Evolutionary conservation across 495 filamentous ascomycete genomes (phyloP).

Genomic region (Neurospora sp.): DNA sequence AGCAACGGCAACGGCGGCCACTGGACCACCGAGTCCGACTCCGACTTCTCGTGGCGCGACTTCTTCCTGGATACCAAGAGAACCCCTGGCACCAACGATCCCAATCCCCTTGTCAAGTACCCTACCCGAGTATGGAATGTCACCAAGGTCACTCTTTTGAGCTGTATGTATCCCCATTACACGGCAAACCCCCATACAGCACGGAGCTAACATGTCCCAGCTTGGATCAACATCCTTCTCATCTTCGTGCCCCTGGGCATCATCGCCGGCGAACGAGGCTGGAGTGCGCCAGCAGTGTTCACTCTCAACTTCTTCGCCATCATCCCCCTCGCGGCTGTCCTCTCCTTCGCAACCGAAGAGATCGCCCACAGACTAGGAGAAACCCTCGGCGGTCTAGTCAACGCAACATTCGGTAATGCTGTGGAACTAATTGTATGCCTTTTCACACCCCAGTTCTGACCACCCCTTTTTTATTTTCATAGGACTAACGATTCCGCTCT

Average conservation of each 20-base stretch:
- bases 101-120: constrained; percentile 45
- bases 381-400: constrained; percentile 83
- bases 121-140: constrained; percentile 44
- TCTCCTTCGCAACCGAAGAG: constrained; percentile 95
- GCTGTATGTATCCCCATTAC: constrained; percentile 34
- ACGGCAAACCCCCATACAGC: neutral
- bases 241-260: constrained; percentile 89
- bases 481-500: constrained; percentile 7
- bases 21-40: neutral
- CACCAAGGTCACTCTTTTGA: constrained; percentile 42
- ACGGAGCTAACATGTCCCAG: constrained; percentile 15
- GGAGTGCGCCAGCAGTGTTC: constrained; percentile 72
- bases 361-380: constrained; percentile 75
- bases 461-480: constrained; percentile 5
- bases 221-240: constrained; percentile 79
- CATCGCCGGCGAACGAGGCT: constrained; percentile 57
- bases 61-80: constrained; percentile 35
- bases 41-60: constrained; percentile 15
- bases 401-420: constrained; percentile 95
- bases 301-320: constrained; percentile 92
- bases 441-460: constrained; percentile 6
- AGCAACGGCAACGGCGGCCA: neutral
- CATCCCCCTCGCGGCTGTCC: constrained; percentile 79
- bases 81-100: constrained; percentile 38
- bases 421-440: constrained; percentile 88